Percentiles rank a stretch among this genome's conserved stretches.
Evolutionary conservation across 169 alveolate genomes (phyloP).

Genomic region (Besnoitia besnoiti): DNA sequence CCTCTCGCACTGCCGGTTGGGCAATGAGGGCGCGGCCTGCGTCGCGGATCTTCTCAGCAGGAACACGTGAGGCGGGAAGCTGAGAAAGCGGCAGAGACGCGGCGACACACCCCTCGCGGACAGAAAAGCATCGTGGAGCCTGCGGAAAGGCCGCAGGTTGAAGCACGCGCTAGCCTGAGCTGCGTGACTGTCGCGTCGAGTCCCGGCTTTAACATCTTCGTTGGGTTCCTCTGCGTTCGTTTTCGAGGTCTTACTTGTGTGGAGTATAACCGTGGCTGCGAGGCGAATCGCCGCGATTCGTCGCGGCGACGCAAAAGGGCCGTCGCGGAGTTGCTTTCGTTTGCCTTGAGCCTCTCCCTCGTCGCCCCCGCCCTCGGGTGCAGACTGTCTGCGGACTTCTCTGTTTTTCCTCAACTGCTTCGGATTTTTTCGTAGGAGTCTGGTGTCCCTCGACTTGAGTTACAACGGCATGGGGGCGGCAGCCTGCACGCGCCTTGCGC

Average conservation of each 20-base stretch:
- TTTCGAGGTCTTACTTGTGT: too few relatives aligned
- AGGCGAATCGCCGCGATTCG: too few relatives aligned
- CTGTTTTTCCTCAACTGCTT: background rate
- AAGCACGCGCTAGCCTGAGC: too few relatives aligned
- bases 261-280: too few relatives aligned
- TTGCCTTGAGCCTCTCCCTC: background rate
- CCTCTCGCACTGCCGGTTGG: slow-evolving; percentile 25
- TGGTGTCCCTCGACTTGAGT: slow-evolving; percentile 21
- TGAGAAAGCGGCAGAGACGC: background rate
- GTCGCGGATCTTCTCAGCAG: background rate
- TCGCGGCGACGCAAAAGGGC: too few relatives aligned
- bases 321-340: too few relatives aligned
- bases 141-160: too few relatives aligned
- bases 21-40: slow-evolving; percentile 20
- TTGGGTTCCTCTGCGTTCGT: too few relatives aligned
- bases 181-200: too few relatives aligned
- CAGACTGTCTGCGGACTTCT: background rate
- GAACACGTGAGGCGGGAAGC: background rate
- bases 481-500: slow-evolving; percentile 28
- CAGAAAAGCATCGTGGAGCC: too few relatives aligned
- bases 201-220: too few relatives aligned
- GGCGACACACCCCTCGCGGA: too few relatives aligned
- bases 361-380: background rate
- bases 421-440: background rate
- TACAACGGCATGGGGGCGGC: slow-evolving; percentile 39